Conservation (phyloP, 2,329 filamentous ascomycete species). For the Annulohypoxylon truncatum region DNA sequence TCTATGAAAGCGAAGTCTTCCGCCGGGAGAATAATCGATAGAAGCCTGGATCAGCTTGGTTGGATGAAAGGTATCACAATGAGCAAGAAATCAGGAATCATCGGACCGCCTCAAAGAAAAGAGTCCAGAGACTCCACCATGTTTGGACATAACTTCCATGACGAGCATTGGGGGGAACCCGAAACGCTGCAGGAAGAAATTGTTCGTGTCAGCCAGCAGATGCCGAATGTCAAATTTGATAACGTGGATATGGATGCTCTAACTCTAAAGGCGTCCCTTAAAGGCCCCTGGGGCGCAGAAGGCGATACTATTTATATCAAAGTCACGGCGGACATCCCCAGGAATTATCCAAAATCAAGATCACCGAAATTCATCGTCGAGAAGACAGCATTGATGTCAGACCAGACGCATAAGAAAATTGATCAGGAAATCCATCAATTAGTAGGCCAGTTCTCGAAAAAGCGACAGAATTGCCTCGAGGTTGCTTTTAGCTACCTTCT, state of each 20-base stretch:
- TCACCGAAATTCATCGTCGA: constrained; percentile 70
- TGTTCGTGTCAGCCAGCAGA: constrained; percentile 69
- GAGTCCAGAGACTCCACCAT: constrained; percentile 64
- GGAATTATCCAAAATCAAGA: constrained; percentile 67
- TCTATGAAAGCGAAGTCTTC: constrained; percentile 68
- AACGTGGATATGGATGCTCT: constrained; percentile 72
- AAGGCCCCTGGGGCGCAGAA: constrained; percentile 71
- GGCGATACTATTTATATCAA: constrained; percentile 70
- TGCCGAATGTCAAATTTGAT: constrained; percentile 73
- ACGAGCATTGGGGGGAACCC: constrained; percentile 69
- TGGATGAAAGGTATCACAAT: constrained; percentile 78
- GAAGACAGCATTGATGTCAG: constrained; percentile 71
- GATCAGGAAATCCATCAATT: constrained; percentile 68
- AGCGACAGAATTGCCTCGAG: constrained; percentile 71
- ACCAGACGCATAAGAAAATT: constrained; percentile 64
- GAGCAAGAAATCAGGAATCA: constrained; percentile 61
- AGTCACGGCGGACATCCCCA: constrained; percentile 69
- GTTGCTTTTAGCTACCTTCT: constrained; percentile 72
- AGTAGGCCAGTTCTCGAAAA: constrained; percentile 64
- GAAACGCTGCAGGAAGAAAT: constrained; percentile 74
- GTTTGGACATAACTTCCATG: constrained; percentile 63
- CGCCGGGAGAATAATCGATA: constrained; percentile 56
- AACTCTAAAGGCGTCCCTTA: constrained; percentile 69
- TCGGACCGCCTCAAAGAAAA: constrained; percentile 60
- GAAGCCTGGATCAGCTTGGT: constrained; percentile 68